Evolutionary conservation across 2,329 filamentous ascomycete genomes (phyloP).

Genomic region (Epichloe sp.): DNA sequence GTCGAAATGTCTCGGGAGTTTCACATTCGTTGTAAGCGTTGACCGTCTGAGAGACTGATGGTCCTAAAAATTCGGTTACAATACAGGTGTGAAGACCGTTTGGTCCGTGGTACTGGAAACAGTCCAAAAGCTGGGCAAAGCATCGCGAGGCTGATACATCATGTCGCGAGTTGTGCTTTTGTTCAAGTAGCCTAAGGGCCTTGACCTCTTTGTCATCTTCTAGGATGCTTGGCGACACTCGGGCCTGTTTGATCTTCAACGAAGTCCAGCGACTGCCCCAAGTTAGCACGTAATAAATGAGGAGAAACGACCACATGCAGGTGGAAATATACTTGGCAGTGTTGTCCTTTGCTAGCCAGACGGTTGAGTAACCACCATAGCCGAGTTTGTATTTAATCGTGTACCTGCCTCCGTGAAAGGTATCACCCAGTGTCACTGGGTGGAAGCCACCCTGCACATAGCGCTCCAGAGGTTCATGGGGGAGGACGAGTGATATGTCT

Average conservation of each 20-base stretch:
- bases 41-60: no score
- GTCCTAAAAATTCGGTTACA: no score
- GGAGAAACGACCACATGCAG: no score
- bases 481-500: no score
- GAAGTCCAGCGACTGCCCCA: constrained; percentile 3
- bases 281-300: background rate
- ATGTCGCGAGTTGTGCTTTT: background rate
- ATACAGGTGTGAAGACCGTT: constrained; percentile 7
- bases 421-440: no score
- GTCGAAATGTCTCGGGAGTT: no score
- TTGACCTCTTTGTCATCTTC: constrained; percentile 4
- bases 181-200: background rate
- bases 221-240: background rate
- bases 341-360: constrained; percentile 5
- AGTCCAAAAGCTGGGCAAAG: constrained; percentile 2
- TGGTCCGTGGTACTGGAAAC: constrained; percentile 5
- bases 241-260: constrained; percentile 6
- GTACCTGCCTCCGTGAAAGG: no score
- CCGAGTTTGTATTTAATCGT: constrained; percentile 2
- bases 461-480: no score
- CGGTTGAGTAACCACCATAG: constrained; percentile 3
- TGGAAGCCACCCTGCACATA: no score
- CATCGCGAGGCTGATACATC: background rate
- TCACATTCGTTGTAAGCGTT: no score
- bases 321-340: background rate